Conservation (phyloP, 768 basidiomycete genomes). For the Tricholoma sp. region DNA sequence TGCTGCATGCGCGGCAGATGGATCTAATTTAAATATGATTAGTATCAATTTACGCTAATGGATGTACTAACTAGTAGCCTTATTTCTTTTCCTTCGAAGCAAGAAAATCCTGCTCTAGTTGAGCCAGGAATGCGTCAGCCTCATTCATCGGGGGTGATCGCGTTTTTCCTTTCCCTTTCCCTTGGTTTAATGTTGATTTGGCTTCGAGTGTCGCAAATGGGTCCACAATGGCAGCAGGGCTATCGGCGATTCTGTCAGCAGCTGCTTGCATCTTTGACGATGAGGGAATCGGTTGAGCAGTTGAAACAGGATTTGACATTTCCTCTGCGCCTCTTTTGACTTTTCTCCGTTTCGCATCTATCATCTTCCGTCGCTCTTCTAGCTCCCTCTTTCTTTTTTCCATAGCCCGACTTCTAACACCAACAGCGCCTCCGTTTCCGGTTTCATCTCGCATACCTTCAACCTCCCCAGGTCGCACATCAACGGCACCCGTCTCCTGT, state of each 20-base stretch:
- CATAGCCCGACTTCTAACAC: slow-evolving; percentile 49
- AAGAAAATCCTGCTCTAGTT: slow-evolving; percentile 58
- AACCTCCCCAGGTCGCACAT: slow-evolving; percentile 62
- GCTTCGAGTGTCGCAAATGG: slow-evolving; percentile 50
- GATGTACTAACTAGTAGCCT: neutral
- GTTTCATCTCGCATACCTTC: slow-evolving; percentile 62
- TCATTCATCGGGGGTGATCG: slow-evolving; percentile 21
- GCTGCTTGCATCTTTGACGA: neutral
- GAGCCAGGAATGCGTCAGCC: slow-evolving; percentile 64
- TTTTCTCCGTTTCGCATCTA: slow-evolving; percentile 70
- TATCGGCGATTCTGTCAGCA: neutral
- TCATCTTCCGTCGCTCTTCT: slow-evolving; percentile 55
- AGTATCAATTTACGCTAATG: neutral
- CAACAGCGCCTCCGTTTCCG: slow-evolving; percentile 20
- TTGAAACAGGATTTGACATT: slow-evolving; percentile 4
- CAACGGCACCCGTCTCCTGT: slow-evolving; percentile 54
- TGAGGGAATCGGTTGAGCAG: slow-evolving; percentile 1
- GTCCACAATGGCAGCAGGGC: slow-evolving; percentile 25
- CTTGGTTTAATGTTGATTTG: slow-evolving; percentile 12
- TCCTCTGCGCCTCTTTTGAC: slow-evolving; percentile 11
- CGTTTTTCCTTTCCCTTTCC: slow-evolving; percentile 20
- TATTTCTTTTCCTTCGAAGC: slow-evolving; percentile 22
- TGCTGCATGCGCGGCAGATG: slow-evolving; percentile 28
- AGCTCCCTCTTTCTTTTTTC: slow-evolving; percentile 73
- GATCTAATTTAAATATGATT: neutral